phyloP scores from a whole-genome alignment of 2,329 filamentous ascomycete species.

The Fusarium sp. region DNA sequence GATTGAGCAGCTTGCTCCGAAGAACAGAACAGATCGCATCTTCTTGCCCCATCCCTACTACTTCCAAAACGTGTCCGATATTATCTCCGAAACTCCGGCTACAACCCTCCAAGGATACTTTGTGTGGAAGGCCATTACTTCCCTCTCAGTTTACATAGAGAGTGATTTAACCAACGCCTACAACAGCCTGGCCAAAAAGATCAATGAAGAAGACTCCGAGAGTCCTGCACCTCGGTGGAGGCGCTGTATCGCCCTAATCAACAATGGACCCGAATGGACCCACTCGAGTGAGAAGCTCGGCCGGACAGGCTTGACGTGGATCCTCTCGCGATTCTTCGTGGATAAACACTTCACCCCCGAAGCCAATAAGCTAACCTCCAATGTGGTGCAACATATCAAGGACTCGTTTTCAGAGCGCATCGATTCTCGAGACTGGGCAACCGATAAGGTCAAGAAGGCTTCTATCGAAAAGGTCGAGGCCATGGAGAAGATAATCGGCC shows the following conservation, averaged over 20 bases:
- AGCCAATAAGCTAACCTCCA: slow-evolving; percentile 76
- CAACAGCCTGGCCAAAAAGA: slow-evolving; percentile 70
- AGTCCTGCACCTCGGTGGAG: slow-evolving; percentile 22
- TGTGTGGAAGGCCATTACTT: slow-evolving; percentile 73
- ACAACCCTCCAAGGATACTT: slow-evolving; percentile 73
- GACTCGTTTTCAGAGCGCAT: slow-evolving; percentile 74
- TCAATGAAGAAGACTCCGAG: slow-evolving; percentile 63
- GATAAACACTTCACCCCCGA: slow-evolving; percentile 77
- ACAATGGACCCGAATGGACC: slow-evolving; percentile 14
- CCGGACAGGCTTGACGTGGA: slow-evolving; percentile 70
- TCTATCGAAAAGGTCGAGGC: slow-evolving; percentile 76
- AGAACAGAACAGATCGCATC: slow-evolving; percentile 54
- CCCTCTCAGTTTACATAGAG: slow-evolving; percentile 68
- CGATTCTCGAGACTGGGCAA: slow-evolving; percentile 75
- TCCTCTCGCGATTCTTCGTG: slow-evolving; percentile 79
- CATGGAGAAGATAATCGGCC: slow-evolving; percentile 78
- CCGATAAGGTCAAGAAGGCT: slow-evolving; percentile 69
- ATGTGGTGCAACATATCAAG: slow-evolving; percentile 80
- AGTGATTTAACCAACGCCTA: slow-evolving; percentile 73
- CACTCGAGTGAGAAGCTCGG: too few relatives aligned
- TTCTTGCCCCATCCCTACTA: slow-evolving; percentile 55
- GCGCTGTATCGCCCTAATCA: slow-evolving; percentile 4
- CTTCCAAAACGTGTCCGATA: slow-evolving; percentile 69
- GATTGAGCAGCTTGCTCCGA: slow-evolving; percentile 15
- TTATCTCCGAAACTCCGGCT: slow-evolving; percentile 67